Base-by-base conservation (phyloP, 2,329 filamentous ascomycete genomes). In the Pseudopithomyces maydicus region DNA sequence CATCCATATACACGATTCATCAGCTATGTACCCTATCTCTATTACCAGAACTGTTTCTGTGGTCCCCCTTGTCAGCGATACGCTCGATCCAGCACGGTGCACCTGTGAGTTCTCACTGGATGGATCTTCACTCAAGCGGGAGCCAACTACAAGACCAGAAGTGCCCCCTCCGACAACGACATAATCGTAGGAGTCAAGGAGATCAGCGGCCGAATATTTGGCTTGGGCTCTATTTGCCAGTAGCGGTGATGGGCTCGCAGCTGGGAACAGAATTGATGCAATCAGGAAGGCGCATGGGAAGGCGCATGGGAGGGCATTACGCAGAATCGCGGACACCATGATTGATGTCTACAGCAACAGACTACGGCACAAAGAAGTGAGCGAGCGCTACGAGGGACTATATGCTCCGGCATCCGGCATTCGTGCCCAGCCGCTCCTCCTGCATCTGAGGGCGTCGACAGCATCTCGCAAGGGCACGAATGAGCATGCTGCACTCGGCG, bases 91-190 rank as follows among this genome's bases (percentile, higher is more conserved):
- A 26, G 14, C 6, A 35, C 17, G 29, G 41, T 6, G 26, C 29
- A 32, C 14, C 15, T 11, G 19, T 17, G n/a, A 10, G 29, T 48
- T 36, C 44, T 49, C 33, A 54, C 52, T 23, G 41, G 39, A 26
- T 29, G 44, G 33, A 29, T 55, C 39, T 26, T 56, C 54, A 8
- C 62, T 56, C 17, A 66, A 47, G 2, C 63, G 53, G 14, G 52
- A 57, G 8, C 62, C 63, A 29, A 64, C 41, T 3, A 57, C 54
- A 2, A 61, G 45, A 7, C 63, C 63, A 3, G 54, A 58, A 1
- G 59, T 59, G 20, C 61, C 62, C 11, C 55, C 62, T 5, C 63
- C 59, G n/a, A 63, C 49, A 12, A 66, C 48, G 14, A 66, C 49
- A 33, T 63, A 66, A 38, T 66, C 63, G 29, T 60, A 57, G 5